Base-by-base conservation (phyloP, 306 rosid genomes). In the Oxytropis ochrocephala region DNA sequence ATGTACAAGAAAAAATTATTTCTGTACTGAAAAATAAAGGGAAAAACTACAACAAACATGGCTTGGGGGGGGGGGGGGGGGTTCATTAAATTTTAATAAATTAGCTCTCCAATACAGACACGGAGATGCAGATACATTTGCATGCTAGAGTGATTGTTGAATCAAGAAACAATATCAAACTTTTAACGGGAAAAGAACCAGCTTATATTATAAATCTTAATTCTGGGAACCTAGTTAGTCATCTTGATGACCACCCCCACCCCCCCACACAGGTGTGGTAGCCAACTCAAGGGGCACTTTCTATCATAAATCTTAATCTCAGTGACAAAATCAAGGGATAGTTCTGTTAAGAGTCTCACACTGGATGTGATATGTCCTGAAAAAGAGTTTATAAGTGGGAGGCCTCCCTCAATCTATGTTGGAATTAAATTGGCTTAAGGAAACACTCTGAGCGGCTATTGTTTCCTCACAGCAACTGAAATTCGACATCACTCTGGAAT, bases 1-100 rank as follows among this genome's bases (percentile, higher is more conserved):
- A 69, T 36, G 30, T 0, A 53, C 70, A 62, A 46, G 70, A 59
- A 54, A 73, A 49, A 66, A 58, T 65, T 74, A 82, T 43, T 64
- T 69, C 11, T 65, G 66, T 70, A 59, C 60, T 59, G 62, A 38
- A 53, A 72, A 48, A 16, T 16, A 43, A 48, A 30, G 55, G 32
- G 48, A 80, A 48, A 38, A 48, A 38, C 10, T 21, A 12, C 33
- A 43, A 50, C 65, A 64, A 2, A 17, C 44, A 21, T 41, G 32
- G 14, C 11, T 24, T 57, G 29, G 2, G 14, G n/a, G 27, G 49
- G 2, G 14, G n/a, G 27, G 49, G 32, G 11, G 79, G 49, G 32
- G 47, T 21, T 51, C 39, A 67, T 44, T 73, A 38, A 43, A 67
- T 50, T 59, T 41, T 52, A 59, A 51, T 43, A 57, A 24, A 69